Evolutionary conservation across 1,284 basidiomycete species (phyloP).

Genomic region (Amylostereum areolatum): DNA sequence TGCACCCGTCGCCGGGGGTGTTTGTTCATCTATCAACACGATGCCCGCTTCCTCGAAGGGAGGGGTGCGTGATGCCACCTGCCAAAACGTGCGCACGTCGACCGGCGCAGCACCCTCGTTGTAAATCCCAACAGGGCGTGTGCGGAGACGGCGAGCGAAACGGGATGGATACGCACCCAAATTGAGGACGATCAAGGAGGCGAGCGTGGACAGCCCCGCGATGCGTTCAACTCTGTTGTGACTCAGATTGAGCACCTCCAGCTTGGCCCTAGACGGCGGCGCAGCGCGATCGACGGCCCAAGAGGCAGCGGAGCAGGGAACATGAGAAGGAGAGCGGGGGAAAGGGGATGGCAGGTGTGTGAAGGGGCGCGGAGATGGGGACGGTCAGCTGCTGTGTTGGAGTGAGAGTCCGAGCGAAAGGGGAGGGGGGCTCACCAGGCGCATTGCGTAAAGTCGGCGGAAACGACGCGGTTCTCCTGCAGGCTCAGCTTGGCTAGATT

Average conservation of each 20-base stretch:
- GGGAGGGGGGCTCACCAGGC: conserved; percentile 52
- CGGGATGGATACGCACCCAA: conserved; percentile 52
- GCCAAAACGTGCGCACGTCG: too few relatives aligned
- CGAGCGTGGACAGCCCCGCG: conserved; percentile 54
- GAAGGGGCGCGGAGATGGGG: conserved; percentile 6
- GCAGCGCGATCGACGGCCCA: conserved; percentile 3
- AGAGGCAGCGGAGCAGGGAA: conserved; percentile 15
- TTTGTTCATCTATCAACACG: too few relatives aligned
- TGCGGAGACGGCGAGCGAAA: background rate
- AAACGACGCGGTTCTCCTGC: conserved; percentile 68
- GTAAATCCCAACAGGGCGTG: background rate
- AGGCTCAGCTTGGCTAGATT: conserved; percentile 81
- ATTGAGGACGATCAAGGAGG: conserved; percentile 67
- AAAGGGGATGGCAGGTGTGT: conserved; percentile 13
- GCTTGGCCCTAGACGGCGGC: conserved; percentile 50
- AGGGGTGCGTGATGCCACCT: too few relatives aligned
- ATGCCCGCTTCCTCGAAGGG: too few relatives aligned
- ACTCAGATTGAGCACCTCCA: conserved; percentile 83
- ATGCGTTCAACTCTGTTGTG: conserved; percentile 68
- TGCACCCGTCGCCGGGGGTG: too few relatives aligned
- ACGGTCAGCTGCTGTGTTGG: background rate
- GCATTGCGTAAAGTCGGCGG: conserved; percentile 55
- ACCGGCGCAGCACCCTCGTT: too few relatives aligned
- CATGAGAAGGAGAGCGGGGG: conserved; percentile 17
- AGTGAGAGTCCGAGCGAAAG: conserved; percentile 1